These are phyloP conservation scores for Talaromyces funiculosus DNA, from an alignment of 2,329 filamentous ascomycete species.

Conservation along the genomic window DNA sequence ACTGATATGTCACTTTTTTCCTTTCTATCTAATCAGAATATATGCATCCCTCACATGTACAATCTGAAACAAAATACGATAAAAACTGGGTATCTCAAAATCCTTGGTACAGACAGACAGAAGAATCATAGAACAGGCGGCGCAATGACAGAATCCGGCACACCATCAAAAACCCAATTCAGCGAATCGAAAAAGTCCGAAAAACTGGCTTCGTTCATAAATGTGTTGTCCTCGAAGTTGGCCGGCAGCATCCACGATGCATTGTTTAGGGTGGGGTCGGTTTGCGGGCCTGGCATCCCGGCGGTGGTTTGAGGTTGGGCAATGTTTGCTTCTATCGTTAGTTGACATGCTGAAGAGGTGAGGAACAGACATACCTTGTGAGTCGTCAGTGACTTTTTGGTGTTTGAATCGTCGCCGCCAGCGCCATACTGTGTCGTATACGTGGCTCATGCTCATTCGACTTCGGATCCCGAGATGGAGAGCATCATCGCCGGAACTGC, in stretches of 20 bases:
- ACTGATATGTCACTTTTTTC: not conserved
- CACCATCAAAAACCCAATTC: conserved; percentile 85
- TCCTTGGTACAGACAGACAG: not conserved
- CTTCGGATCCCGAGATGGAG: conserved; percentile 59
- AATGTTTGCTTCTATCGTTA: conserved; percentile 18
- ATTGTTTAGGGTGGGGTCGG: conserved; percentile 27
- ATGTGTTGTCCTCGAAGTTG: conserved; percentile 33
- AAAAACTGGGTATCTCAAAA: not conserved
- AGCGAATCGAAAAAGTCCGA: conserved; percentile 79
- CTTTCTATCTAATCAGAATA: not conserved
- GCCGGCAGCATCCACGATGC: conserved; percentile 28
- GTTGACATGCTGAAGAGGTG: conserved; percentile 12
- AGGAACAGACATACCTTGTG: conserved; percentile 52
- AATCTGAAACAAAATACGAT: not conserved
- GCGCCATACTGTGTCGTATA: conserved; percentile 62
- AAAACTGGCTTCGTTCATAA: conserved; percentile 47
- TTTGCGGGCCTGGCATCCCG: conserved; percentile 24
- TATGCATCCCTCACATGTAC: not conserved
- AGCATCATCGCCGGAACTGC: conserved; percentile 30
- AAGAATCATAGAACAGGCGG: conserved; percentile 28
- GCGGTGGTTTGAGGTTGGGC: conserved; percentile 33
- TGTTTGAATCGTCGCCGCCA: conserved; percentile 62
- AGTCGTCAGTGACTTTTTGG: conserved; percentile 53
- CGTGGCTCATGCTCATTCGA: conserved; percentile 60
- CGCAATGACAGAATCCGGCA: conserved; percentile 57